These are phyloP conservation scores for Arthrobotrys sinensis DNA, from an alignment of 2,329 filamentous ascomycete species.

Conservation along the genomic window DNA sequence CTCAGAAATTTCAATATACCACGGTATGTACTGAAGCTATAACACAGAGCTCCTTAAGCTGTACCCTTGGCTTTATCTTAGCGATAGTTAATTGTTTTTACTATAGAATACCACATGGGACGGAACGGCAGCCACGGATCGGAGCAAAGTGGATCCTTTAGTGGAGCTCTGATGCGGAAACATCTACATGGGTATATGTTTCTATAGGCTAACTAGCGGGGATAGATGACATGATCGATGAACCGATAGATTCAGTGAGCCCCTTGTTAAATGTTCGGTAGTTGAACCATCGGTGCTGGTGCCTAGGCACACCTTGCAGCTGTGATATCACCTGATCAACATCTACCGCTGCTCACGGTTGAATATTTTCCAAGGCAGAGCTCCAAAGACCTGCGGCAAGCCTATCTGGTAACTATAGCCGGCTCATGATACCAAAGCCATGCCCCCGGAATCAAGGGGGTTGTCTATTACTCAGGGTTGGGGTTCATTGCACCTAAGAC, in stretches of 20 bases:
- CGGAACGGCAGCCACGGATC: conserved; percentile 22
- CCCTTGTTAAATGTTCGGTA: neutral
- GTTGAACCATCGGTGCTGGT: neutral
- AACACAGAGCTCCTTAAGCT: neutral
- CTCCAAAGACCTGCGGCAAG: neutral
- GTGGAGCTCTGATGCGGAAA: conserved; percentile 6
- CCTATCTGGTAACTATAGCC: neutral
- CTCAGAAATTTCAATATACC: neutral
- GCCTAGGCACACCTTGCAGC: neutral
- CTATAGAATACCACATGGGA: conserved; percentile 9
- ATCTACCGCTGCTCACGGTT: neutral
- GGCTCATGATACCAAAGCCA: neutral
- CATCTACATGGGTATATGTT: neutral
- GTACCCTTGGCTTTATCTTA: neutral
- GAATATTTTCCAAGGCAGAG: neutral
- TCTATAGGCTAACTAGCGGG: neutral
- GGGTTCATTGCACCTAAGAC: neutral
- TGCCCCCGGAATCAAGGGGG: conserved; percentile 3
- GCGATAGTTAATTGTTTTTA: neutral
- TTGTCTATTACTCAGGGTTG: neutral
- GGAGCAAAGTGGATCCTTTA: conserved; percentile 7
- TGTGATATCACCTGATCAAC: conserved; percentile 12
- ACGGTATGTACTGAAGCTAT: neutral
- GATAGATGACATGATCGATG: conserved; percentile 13
- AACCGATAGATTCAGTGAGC: neutral